Evolutionary conservation across 768 basidiomycete species (phyloP).

Genomic region (Termitomyces sp.): DNA sequence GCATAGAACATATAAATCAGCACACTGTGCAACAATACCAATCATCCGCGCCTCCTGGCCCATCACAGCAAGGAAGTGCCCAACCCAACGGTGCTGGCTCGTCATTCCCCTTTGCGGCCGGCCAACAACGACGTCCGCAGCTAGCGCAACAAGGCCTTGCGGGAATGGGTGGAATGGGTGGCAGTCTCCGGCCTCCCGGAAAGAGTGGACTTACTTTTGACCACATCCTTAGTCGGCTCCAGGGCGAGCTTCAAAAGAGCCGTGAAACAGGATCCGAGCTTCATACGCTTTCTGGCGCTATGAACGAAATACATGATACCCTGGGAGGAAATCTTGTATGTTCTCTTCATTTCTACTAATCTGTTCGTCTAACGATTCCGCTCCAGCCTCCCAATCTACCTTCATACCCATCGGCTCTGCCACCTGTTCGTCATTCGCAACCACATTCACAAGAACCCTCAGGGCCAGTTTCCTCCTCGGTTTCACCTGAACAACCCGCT

Average conservation of each 20-base stretch:
- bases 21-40: slow-evolving; percentile 37
- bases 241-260: slow-evolving; percentile 93
- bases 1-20: slow-evolving; percentile 62
- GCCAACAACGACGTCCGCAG: slow-evolving; percentile 49
- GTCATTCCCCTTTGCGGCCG: slow-evolving; percentile 22
- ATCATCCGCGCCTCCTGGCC: slow-evolving; percentile 16
- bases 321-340: slow-evolving; percentile 77
- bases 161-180: slow-evolving; percentile 75
- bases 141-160: slow-evolving; percentile 55
- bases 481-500: slow-evolving; percentile 15
- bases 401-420: slow-evolving; percentile 59
- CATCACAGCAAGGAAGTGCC: slow-evolving; percentile 12
- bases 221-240: slow-evolving; percentile 81
- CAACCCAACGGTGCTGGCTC: slow-evolving; percentile 14
- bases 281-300: slow-evolving; percentile 64
- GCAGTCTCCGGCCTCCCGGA: slow-evolving; percentile 63
- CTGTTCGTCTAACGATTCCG: neutral
- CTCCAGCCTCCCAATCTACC: slow-evolving; percentile 54
- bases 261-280: slow-evolving; percentile 90
- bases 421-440: slow-evolving; percentile 46
- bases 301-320: slow-evolving; percentile 91
- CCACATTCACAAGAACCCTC: slow-evolving; percentile 20
- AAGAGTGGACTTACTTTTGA: slow-evolving; percentile 91
- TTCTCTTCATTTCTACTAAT: slow-evolving; percentile 10
- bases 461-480: slow-evolving; percentile 11